phyloP scores from a whole-genome alignment of 352 stramenopile species.

The Halophytophthora batemanensis region DNA sequence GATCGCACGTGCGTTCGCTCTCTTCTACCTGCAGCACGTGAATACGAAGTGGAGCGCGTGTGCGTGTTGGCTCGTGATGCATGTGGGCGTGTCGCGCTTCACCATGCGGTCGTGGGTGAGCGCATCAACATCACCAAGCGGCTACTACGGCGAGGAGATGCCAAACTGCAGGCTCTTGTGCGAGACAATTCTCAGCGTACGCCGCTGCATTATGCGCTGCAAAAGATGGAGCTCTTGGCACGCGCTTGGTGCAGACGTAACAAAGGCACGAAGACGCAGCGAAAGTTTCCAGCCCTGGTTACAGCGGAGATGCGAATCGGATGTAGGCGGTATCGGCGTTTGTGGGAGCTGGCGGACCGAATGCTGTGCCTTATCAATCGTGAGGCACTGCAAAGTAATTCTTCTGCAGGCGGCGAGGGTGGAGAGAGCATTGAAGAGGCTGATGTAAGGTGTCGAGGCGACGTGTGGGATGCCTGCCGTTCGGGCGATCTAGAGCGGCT shows the following conservation, averaged over 20 bases:
- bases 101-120: slow-evolving; percentile 49
- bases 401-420: not conserved
- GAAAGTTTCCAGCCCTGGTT: not conserved
- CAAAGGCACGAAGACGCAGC: too few species aligned
- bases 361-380: slow-evolving; percentile 24
- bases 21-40: slow-evolving; percentile 11
- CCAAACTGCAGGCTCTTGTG: slow-evolving; percentile 33
- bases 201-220: slow-evolving; percentile 42
- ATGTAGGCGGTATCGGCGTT: slow-evolving; percentile 26
- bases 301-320: slow-evolving; percentile 8
- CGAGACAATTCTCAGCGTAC: slow-evolving; percentile 37
- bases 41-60: not conserved
- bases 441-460: slow-evolving; percentile 42
- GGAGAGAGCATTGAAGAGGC: slow-evolving; percentile 14
- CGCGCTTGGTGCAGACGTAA: not conserved
- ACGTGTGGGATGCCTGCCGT: slow-evolving; percentile 47
- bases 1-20: slow-evolving; percentile 13
- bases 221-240: slow-evolving; percentile 36
- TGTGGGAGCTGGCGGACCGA: slow-evolving; percentile 37
- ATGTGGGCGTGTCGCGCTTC: slow-evolving; percentile 41
- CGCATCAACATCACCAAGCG: slow-evolving; percentile 25
- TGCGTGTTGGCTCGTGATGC: slow-evolving; percentile 34
- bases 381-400: slow-evolving; percentile 4
- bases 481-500: slow-evolving; percentile 40
- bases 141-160: slow-evolving; percentile 36